Evolutionary conservation across 2,329 filamentous ascomycete species (phyloP), one percentile per base, ranked within the genome.

Genomic region (Kalmusia sp.): DNA sequence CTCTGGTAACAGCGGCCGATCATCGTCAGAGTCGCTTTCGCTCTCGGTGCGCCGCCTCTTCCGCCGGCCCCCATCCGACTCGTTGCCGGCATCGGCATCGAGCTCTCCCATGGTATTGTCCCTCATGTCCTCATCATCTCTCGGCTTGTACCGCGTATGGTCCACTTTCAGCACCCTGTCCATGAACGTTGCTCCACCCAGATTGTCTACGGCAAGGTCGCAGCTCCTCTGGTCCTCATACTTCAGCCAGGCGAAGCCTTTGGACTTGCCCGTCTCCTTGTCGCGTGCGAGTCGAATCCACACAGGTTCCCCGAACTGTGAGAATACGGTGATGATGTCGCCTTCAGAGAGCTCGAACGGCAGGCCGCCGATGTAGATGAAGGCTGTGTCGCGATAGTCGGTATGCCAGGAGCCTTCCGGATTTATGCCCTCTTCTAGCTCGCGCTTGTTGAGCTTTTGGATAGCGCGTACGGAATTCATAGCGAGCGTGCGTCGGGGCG

Each of bases 151-250:
- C 48, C 93, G 82, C 22, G 92, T 91, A 76, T 99, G 95, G 72
- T 99, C 95, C 11, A 99, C 95, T 54, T 90, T 86, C 35, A 99
- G 76, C 52, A 93, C 76, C 35, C 93, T 83, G 2, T 92, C 93
- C 70, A 91, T 81, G 15, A 99, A 87, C 25, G 87, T 89, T 7
- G 93, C 89, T 27, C 95, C 95, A 33, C 92, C 90, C 4, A 99
- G 79, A 73, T 99, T 99, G 77, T 99, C 95, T 8, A 99, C 96
- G 0, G 96, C 95, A 35, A 99, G 79, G 75, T 98, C 93, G 57
- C 91, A 96, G 77, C 93, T 97, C 63, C 93, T 84, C 79, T 99
- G 95, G 75, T 99, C 93, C 73, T 99, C 95, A 76, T 98, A 99
- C 72, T 99, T 99, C 53, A 99, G 83, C 83, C 96, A 99, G 2